These are phyloP conservation scores for Tricholoma bakamatsutake DNA, from an alignment of 768 basidiomycete species.

Conservation along the genomic window DNA sequence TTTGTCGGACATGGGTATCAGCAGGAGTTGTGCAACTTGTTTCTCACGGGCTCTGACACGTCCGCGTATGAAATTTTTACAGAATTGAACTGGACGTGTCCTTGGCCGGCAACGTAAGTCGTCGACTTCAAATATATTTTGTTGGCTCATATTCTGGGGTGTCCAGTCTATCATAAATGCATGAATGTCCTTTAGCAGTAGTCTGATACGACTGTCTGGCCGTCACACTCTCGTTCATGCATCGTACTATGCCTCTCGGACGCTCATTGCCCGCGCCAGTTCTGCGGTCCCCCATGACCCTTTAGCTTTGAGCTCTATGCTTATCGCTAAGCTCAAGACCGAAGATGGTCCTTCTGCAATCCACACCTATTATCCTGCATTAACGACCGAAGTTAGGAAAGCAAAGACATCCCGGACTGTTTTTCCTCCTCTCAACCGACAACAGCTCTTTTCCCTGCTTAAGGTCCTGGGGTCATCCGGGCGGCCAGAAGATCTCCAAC, in stretches of 20 bases:
- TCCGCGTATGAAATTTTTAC: conserved; percentile 18
- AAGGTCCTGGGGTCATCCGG: conserved; percentile 46
- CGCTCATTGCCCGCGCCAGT: conserved; percentile 11
- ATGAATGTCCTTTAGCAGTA: conserved; percentile 61
- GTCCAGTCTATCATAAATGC: conserved; percentile 27
- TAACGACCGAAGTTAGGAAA: conserved; percentile 18
- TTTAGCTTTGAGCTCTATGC: conserved; percentile 6
- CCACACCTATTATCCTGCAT: conserved; percentile 28
- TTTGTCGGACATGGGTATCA: conserved; percentile 93
- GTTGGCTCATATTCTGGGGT: not conserved
- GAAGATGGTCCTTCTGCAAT: conserved; percentile 24
- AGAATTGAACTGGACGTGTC: conserved; percentile 2
- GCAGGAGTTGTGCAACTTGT: too few relatives aligned
- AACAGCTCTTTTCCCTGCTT: conserved; percentile 35
- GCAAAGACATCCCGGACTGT: conserved; percentile 8
- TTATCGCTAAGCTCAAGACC: conserved; percentile 21
- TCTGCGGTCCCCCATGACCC: conserved; percentile 7
- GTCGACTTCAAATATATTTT: not conserved
- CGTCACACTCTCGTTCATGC: conserved; percentile 16
- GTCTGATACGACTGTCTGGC: conserved; percentile 32
- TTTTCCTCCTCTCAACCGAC: conserved; percentile 21
- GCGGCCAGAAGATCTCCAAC: conserved; percentile 44
- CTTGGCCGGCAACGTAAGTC: conserved; percentile 4
- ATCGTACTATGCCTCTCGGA: conserved; percentile 12
- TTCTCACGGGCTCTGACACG: conserved; percentile 33